These are phyloP conservation scores for Juncus inflexus DNA, from an alignment of 176 grass and related monocot genomes.

Conservation along the genomic window DNA sequence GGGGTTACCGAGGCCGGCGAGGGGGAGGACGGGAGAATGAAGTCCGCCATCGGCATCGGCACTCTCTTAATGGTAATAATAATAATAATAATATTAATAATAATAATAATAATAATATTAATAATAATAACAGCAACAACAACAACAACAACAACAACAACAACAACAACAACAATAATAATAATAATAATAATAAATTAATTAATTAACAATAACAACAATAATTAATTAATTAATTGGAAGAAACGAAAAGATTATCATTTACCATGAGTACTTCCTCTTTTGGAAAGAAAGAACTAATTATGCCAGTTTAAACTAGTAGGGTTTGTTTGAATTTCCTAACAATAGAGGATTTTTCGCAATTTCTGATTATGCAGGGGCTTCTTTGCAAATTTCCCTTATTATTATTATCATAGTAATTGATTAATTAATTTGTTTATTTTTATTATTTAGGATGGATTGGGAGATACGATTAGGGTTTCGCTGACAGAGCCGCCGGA, in stretches of 20 bases:
- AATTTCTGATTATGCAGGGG: background rate
- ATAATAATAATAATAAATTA: too few relatives aligned
- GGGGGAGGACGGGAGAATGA: conserved; percentile 99
- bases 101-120: background rate
- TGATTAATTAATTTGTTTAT: conserved; percentile 1
- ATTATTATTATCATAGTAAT: background rate
- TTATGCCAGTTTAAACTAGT: too few relatives aligned
- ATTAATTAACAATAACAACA: too few relatives aligned
- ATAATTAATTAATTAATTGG: too few relatives aligned
- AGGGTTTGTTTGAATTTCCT: too few relatives aligned
- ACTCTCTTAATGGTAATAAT: conserved; percentile 84
- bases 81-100: background rate
- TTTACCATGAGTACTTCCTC: background rate
- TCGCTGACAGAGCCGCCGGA: conserved; percentile 96
- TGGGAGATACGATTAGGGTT: conserved; percentile 95
- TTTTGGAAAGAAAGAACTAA: background rate
- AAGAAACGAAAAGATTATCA: too few relatives aligned
- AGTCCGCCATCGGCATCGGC: conserved; percentile 98
- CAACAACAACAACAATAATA: too few relatives aligned
- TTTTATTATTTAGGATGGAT: conserved; percentile 66
- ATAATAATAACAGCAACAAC: too few relatives aligned
- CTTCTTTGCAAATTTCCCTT: conserved; percentile 16
- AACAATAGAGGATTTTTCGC: too few relatives aligned
- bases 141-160: too few relatives aligned
- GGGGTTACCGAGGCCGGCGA: conserved; percentile 99